Percentiles rank a stretch among this genome's conserved stretches.
Evolutionary conservation across 805 yeast species (phyloP).

Genomic region (Cyberlindnera mrakii): DNA sequence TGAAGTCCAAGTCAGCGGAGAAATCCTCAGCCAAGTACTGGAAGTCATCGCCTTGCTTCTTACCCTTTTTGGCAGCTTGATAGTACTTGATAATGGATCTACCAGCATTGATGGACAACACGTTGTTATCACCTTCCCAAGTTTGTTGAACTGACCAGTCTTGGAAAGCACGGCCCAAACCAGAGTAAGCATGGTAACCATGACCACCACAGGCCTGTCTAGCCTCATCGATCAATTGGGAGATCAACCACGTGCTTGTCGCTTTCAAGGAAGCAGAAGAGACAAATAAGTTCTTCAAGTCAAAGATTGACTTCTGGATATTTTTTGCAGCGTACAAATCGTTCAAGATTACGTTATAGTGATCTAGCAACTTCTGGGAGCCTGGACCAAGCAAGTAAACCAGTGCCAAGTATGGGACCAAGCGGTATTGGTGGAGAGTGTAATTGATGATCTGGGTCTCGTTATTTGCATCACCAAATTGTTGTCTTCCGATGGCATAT

Average conservation of each 20-base stretch:
- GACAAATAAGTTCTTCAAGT: slow-evolving; percentile 72
- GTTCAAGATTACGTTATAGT: slow-evolving; percentile 43
- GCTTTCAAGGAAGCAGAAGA: slow-evolving; percentile 87
- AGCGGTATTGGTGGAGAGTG: slow-evolving; percentile 82
- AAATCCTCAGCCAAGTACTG: slow-evolving; percentile 27
- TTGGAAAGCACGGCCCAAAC: slow-evolving; percentile 79
- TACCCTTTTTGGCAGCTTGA: slow-evolving; percentile 31
- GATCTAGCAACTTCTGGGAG: slow-evolving; percentile 51
- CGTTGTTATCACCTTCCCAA: slow-evolving; percentile 96
- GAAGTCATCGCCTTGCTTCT: slow-evolving; percentile 24
- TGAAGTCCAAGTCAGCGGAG: slow-evolving; percentile 20
- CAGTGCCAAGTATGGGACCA: slow-evolving; percentile 78
- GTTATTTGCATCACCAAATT: slow-evolving; percentile 52
- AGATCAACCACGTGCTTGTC: slow-evolving; percentile 81
- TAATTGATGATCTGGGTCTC: slow-evolving; percentile 80
- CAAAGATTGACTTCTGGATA: slow-evolving; percentile 46
- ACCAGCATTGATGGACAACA: slow-evolving; percentile 78
- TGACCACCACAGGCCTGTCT: slow-evolving; percentile 96
- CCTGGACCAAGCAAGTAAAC: slow-evolving; percentile 73
- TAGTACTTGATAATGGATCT: slow-evolving; percentile 51
- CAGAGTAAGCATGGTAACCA: slow-evolving; percentile 90
- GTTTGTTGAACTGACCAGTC: slow-evolving; percentile 99
- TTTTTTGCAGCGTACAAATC: slow-evolving; percentile 46
- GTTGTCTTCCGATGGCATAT: slow-evolving; percentile 54
- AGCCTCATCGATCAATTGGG: slow-evolving; percentile 76